phyloP scores from a whole-genome alignment of 192 early-diverging fungal genomes.

The Coemansia sp. region DNA sequence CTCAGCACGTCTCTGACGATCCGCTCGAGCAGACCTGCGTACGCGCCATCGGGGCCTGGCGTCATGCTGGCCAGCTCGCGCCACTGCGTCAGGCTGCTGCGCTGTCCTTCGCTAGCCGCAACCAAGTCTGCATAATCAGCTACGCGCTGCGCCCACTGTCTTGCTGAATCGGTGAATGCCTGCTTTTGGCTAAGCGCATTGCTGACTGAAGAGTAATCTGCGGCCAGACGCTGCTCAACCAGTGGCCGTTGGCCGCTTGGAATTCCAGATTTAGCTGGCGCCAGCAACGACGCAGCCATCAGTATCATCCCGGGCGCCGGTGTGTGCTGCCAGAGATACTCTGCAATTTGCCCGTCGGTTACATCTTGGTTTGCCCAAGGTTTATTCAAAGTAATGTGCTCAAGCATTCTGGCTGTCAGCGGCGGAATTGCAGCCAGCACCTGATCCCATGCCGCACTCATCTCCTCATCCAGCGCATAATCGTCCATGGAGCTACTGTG shows the following conservation, averaged over 20 bases:
- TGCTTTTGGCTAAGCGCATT: neutral
- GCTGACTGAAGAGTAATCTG: conserved; percentile 25
- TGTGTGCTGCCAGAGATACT: conserved; percentile 36
- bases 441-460: conserved; percentile 46
- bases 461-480: conserved; percentile 26
- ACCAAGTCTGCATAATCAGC: conserved; percentile 15
- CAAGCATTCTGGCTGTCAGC: conserved; percentile 17
- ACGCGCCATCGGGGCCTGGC: conserved; percentile 22
- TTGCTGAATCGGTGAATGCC: conserved; percentile 1
- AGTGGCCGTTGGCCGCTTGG: conserved; percentile 24
- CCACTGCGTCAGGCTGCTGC: conserved; percentile 27
- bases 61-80: conserved; percentile 27
- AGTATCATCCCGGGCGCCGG: conserved; percentile 46
- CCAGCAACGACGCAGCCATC: conserved; percentile 45
- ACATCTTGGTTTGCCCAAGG: neutral
- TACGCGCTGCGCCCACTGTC: conserved; percentile 25
- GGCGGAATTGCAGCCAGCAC: conserved; percentile 38
- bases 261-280: conserved; percentile 25
- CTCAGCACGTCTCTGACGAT: conserved; percentile 28
- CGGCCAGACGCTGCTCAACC: conserved; percentile 34
- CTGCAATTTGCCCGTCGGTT: neutral
- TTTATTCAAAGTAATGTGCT: neutral
- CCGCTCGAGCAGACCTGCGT: conserved; percentile 24
- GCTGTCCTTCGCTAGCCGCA: conserved; percentile 34
- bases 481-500: neutral